Conservation (phyloP, 2,329 filamentous ascomycete species). For the Colletotrichum eremochloae region DNA sequence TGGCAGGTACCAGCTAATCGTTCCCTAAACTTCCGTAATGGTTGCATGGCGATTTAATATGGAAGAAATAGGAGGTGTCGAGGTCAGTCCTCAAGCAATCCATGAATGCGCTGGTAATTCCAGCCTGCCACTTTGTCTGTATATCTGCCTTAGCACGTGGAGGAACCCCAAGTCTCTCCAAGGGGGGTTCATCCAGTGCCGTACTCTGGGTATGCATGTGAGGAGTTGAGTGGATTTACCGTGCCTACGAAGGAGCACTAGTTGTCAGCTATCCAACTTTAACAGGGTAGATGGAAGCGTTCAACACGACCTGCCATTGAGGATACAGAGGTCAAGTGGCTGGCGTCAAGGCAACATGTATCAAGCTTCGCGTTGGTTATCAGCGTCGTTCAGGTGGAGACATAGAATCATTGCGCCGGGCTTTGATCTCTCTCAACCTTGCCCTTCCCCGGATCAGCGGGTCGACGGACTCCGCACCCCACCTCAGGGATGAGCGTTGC, state of each 20-base stretch:
- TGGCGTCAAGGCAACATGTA: background rate
- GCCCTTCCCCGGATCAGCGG: constrained; percentile 39
- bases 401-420: constrained; percentile 7
- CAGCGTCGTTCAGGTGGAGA: constrained; percentile 2
- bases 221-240: background rate
- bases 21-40: constrained; percentile 6
- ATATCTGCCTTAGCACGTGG: constrained; percentile 12
- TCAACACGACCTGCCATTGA: background rate
- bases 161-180: constrained; percentile 13
- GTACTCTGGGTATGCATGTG: background rate
- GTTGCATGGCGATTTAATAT: constrained; percentile 33
- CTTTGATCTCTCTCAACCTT: constrained; percentile 3
- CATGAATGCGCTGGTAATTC: background rate
- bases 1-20: constrained; percentile 25
- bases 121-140: background rate
- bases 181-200: background rate
- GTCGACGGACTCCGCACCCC: constrained; percentile 39
- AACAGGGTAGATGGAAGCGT: constrained; percentile 13
- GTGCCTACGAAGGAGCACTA: background rate
- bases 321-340: background rate
- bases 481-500: constrained; percentile 21
- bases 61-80: constrained; percentile 4
- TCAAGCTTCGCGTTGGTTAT: background rate
- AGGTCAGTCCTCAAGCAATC: constrained; percentile 2
- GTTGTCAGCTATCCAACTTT: background rate